Evolutionary conservation across 2,329 filamentous ascomycete genomes (phyloP), one percentile per base, ranked within the genome.

Genomic region (Aspergillus sp.): DNA sequence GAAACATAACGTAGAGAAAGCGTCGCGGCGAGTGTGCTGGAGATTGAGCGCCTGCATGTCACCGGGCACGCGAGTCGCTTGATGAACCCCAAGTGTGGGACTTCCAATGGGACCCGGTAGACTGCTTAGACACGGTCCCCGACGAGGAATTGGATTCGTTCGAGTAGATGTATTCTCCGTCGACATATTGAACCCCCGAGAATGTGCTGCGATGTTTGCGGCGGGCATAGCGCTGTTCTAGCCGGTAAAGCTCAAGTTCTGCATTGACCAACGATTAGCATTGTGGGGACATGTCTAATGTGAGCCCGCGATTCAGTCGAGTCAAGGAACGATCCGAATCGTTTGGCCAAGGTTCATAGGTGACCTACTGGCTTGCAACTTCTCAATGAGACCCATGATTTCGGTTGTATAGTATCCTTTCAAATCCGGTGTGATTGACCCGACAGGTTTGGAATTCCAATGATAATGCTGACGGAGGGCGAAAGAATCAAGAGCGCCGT

Each of bases 151-250:
- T 73, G 28, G 74, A 64, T 45, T 72, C 69, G 54, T 76, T 76
- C 55, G 71, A 84, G 84, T 93, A 96, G 77, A 97, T 84, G 81
- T 97, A 97, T 82, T 97, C 94, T 79, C 93, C 95, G 76, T 98
- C 92, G 67, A 97, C 91, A 79, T 98, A 98, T 76, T 91, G 86
- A 31, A 93, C 94, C 72, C 92, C 93, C 74, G 91, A 88, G 77
- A 96, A 97, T 63, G 91, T 95, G 58, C 89, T 93, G 76, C 94
- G 92, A 70, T 94, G 91, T 72, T 94, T 92, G 76, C 92, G 90
- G 72, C 91, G 91, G 55, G 93, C 96, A 83, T 98, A 98, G 71
- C 92, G 90, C 82, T 97, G 90, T 82, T 98, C 94, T 69, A 98
- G 89, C 54, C 93, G 91, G 84, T 96, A 95, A 73, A 98, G 87